phyloP scores from a whole-genome alignment of 2,329 filamentous ascomycete species.

The Trichoderma koningii region DNA sequence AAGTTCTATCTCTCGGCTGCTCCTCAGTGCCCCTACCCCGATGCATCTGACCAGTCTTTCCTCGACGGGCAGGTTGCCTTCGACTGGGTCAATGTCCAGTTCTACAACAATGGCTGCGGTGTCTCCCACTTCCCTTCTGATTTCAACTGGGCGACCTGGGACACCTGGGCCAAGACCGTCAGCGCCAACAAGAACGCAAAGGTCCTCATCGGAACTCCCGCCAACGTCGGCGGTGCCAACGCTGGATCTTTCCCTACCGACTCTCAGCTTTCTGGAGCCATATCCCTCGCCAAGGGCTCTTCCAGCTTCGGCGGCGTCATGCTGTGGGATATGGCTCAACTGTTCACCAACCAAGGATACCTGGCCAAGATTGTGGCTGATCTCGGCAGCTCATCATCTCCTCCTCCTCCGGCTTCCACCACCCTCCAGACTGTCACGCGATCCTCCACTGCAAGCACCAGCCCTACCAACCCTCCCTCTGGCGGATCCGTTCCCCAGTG shows the following conservation, averaged over 20 bases:
- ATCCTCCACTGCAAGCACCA: slow-evolving; percentile 4
- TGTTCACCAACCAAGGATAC: slow-evolving; percentile 59
- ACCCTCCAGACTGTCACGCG: slow-evolving; percentile 11
- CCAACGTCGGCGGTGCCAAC: slow-evolving; percentile 53
- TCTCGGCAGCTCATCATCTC: slow-evolving; percentile 31
- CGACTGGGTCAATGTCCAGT: slow-evolving; percentile 65
- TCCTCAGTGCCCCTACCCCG: slow-evolving; percentile 69
- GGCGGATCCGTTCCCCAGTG: slow-evolving; percentile 30
- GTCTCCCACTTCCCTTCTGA: slow-evolving; percentile 42
- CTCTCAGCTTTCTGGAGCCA: slow-evolving; percentile 49
- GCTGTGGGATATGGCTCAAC: slow-evolving; percentile 68
- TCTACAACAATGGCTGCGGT: slow-evolving; percentile 72
- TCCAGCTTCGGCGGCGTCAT: slow-evolving; percentile 67
- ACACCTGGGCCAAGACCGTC: slow-evolving; percentile 61
- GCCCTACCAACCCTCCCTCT: slow-evolving; percentile 13
- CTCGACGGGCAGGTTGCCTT: slow-evolving; percentile 55
- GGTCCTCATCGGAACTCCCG: slow-evolving; percentile 63
- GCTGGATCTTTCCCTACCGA: slow-evolving; percentile 54
- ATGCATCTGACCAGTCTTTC: slow-evolving; percentile 58
- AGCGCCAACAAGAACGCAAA: slow-evolving; percentile 63
- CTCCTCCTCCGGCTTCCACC: slow-evolving; percentile 11
- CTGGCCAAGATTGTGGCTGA: slow-evolving; percentile 47
- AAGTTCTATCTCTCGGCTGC: slow-evolving; percentile 66
- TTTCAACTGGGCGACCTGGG: slow-evolving; percentile 66
- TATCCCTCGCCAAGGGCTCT: slow-evolving; percentile 56